phyloP scores from a whole-genome alignment of 495 filamentous ascomycete genomes.

The Penicillium angulare region DNA sequence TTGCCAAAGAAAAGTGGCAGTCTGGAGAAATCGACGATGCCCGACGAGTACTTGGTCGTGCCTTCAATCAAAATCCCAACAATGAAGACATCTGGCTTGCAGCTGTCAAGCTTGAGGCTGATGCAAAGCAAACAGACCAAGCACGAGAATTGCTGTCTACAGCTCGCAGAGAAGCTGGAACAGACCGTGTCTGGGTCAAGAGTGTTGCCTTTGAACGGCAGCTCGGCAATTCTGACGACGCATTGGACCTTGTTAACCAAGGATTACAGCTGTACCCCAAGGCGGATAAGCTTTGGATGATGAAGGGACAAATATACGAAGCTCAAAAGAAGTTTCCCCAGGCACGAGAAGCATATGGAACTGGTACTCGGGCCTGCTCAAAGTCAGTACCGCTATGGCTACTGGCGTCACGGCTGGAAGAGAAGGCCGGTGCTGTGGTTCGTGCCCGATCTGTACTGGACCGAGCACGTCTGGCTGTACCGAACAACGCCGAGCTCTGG shows the following conservation, averaged over 20 bases:
- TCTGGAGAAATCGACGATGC: constrained; percentile 82
- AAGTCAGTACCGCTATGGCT: constrained; percentile 86
- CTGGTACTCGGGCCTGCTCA: constrained; percentile 82
- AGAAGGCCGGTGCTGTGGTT: constrained; percentile 77
- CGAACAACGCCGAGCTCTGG: constrained; percentile 84
- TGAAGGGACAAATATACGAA: constrained; percentile 98
- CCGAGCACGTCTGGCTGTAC: constrained; percentile 78
- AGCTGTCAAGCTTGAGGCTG: constrained; percentile 91
- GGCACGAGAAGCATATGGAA: constrained; percentile 87
- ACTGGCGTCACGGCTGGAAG: constrained; percentile 82
- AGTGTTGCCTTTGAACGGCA: constrained; percentile 88
- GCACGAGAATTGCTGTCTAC: constrained; percentile 77
- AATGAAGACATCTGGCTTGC: constrained; percentile 97
- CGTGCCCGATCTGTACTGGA: constrained; percentile 93
- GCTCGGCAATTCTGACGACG: constrained; percentile 70
- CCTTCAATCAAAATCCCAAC: constrained; percentile 89
- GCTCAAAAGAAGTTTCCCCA: constrained; percentile 70
- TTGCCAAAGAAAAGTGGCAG: constrained; percentile 91
- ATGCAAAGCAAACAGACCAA: constrained; percentile 74
- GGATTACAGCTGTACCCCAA: constrained; percentile 85
- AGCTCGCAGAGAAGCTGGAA: constrained; percentile 82
- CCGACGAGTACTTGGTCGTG: constrained; percentile 73
- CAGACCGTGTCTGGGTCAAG: constrained; percentile 96
- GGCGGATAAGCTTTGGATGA: constrained; percentile 91
- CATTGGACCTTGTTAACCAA: constrained; percentile 82